Evolutionary conservation across 2,329 filamentous ascomycete species (phyloP).

Genomic region (Penicillium sp.): DNA sequence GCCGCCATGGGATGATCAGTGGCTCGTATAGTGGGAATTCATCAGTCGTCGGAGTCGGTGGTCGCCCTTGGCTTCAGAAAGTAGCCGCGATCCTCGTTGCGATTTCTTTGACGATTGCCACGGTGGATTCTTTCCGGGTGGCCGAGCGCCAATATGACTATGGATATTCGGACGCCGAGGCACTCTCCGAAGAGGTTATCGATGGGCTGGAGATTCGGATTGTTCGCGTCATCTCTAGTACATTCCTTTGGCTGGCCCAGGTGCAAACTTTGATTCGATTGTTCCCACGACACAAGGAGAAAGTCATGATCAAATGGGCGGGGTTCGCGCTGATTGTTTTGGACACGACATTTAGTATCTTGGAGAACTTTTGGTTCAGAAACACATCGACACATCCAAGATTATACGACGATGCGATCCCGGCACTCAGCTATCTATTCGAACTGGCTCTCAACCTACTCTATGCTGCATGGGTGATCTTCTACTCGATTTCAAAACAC

Average conservation of each 20-base stretch:
- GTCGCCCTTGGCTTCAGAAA: conserved; percentile 90
- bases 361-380: conserved; percentile 79
- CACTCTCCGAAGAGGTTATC: conserved; percentile 77
- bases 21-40: conserved; percentile 69
- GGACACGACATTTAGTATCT: conserved; percentile 85
- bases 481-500: conserved; percentile 90
- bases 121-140: conserved; percentile 84
- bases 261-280: conserved; percentile 94
- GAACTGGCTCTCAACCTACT: conserved; percentile 83
- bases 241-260: conserved; percentile 96
- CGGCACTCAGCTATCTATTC: conserved; percentile 88
- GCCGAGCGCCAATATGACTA: conserved; percentile 78
- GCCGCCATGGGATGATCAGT: conserved; percentile 81
- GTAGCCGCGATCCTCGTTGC: conserved; percentile 66
- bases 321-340: conserved; percentile 91
- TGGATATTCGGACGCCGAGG: conserved; percentile 78
- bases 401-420: conserved; percentile 85
- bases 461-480: conserved; percentile 92
- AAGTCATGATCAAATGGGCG: conserved; percentile 98
- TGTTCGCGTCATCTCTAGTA: conserved; percentile 90
- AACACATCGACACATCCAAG: conserved; percentile 59
- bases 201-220: conserved; percentile 84
- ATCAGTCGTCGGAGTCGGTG: conserved; percentile 81
- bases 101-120: conserved; percentile 90
- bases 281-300: conserved; percentile 95